Evolutionary conservation across 2,329 filamentous ascomycete genomes (phyloP).

Genomic region (Fusarium cicatricum): DNA sequence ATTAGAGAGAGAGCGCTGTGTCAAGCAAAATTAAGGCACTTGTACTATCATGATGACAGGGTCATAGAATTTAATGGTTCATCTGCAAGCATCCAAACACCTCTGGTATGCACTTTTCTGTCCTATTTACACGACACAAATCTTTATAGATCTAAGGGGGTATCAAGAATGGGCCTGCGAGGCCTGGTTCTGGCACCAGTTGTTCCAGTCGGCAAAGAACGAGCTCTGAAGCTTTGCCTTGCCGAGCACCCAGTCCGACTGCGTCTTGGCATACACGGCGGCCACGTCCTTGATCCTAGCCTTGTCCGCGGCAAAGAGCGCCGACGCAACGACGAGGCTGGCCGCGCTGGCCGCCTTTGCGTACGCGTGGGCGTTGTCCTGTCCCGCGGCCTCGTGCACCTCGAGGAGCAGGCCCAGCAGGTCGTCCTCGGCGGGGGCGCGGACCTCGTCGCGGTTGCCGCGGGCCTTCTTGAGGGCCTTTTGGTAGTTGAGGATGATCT

Average conservation of each 20-base stretch:
- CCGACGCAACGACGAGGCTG: constrained; percentile 71
- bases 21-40: constrained; percentile 35
- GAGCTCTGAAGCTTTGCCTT: constrained; percentile 67
- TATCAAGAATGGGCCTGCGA: constrained; percentile 44
- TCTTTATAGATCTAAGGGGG: constrained; percentile 4
- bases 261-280: constrained; percentile 69
- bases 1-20: constrained; percentile 58
- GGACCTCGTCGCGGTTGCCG: constrained; percentile 50
- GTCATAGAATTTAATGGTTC: constrained; percentile 48
- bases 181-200: constrained; percentile 70
- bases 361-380: constrained; percentile 74
- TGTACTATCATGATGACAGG: constrained; percentile 50
- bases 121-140: constrained; percentile 17
- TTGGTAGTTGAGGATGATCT: constrained; percentile 76
- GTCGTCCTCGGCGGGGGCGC: constrained; percentile 52
- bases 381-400: constrained; percentile 73
- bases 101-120: constrained; percentile 17
- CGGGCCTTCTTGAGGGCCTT: constrained; percentile 69
- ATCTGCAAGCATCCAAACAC: constrained; percentile 35
- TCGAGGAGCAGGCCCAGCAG: constrained; percentile 67
- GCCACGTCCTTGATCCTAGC: constrained; percentile 63
- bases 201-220: constrained; percentile 77
- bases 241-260: constrained; percentile 64
- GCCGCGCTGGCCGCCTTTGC: constrained; percentile 77
- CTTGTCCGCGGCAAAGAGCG: constrained; percentile 64